Conservation (phyloP, 1,284 basidiomycete genomes). For the Pseudozyma thailandica region DNA sequence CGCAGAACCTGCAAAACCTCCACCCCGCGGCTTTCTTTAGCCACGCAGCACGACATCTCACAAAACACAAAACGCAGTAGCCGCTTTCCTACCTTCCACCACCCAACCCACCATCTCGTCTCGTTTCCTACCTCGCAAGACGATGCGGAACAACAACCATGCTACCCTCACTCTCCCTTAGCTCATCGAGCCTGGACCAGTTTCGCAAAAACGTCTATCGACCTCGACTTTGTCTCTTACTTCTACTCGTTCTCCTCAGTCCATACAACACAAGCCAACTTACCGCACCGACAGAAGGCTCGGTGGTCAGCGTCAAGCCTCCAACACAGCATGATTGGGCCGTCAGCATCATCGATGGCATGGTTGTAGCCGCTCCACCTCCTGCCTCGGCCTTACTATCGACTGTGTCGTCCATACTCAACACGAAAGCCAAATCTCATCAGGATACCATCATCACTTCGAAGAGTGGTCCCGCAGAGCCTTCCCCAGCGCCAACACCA, state of each 20-base stretch:
- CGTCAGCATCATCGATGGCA: constrained; percentile 40
- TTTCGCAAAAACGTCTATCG: constrained; percentile 51
- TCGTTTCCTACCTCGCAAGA: background rate
- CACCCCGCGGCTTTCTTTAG: background rate
- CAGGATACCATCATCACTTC: background rate
- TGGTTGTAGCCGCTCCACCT: constrained; percentile 36
- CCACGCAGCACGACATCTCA: too few relatives aligned
- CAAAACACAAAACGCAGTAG: background rate
- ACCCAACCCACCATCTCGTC: too few relatives aligned
- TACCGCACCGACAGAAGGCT: constrained; percentile 5
- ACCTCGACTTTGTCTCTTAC: constrained; percentile 47
- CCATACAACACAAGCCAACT: constrained; percentile 39
- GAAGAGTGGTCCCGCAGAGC: background rate
- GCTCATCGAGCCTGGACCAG: constrained; percentile 42
- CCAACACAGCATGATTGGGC: constrained; percentile 32
- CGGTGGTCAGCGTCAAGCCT: constrained; percentile 22
- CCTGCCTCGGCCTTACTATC: constrained; percentile 8
- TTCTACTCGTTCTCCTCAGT: constrained; percentile 47
- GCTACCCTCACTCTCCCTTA: constrained; percentile 35
- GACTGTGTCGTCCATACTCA: constrained; percentile 6
- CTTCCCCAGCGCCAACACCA: constrained; percentile 21
- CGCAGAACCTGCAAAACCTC: background rate
- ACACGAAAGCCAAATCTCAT: background rate
- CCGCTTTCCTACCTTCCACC: background rate
- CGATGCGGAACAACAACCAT: constrained; percentile 16